Base-by-base conservation (phyloP, 2,329 filamentous ascomycete species). In the Colletotrichum lentis region DNA sequence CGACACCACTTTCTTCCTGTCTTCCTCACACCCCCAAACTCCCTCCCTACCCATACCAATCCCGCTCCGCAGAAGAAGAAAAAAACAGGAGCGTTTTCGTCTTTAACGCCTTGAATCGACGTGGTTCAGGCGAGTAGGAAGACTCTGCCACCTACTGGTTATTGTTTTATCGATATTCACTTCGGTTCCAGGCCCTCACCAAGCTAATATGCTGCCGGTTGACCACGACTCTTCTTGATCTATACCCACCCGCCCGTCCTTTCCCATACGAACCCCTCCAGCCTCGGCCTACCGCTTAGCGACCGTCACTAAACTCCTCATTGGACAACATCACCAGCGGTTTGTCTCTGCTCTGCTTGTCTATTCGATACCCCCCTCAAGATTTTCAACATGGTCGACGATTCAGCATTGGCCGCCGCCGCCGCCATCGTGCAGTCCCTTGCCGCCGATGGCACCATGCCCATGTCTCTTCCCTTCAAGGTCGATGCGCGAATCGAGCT, bases 401-500 rank as follows among this genome's bases (percentile, higher is more conserved):
- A 88, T 73, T 80, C 83, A 75, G 83, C 83, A 73, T 78, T 88
- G 76, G 81, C 80, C 72, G 85, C 85, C 53, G 82, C 83, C 44
- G 82, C 84, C 73, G 81, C 85, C 74, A 80, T 88, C 71, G 79
- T 88, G 72, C 82, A 83, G 73, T 81, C 80, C 70, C 78, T 88
- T 68, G 86, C 85, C 67, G 76, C 77, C 70, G 80, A 83, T 66
- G 76, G 80, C 39, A 80, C 79, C 70, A 76, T 79, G 56, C 73
- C 77, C 46, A 74, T 76, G 70, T 76, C 80, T 58, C 77, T 80
- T 59, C 77, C 81, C 64, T 76, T 80, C 67, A 80, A 79, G 58
- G 76, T 79, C 64, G 81, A 80, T 67, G 82, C 86, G 72, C 60
- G 68, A 37, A 84, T 95, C 75, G 86, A 85, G 70, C 85, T 98